A percentile compares a stretch with the other conserved stretches of the same genome.
These are phyloP conservation scores for Orbilia oligospora DNA, from an alignment of 2,329 filamentous ascomycete genomes.

Conservation along the genomic window DNA sequence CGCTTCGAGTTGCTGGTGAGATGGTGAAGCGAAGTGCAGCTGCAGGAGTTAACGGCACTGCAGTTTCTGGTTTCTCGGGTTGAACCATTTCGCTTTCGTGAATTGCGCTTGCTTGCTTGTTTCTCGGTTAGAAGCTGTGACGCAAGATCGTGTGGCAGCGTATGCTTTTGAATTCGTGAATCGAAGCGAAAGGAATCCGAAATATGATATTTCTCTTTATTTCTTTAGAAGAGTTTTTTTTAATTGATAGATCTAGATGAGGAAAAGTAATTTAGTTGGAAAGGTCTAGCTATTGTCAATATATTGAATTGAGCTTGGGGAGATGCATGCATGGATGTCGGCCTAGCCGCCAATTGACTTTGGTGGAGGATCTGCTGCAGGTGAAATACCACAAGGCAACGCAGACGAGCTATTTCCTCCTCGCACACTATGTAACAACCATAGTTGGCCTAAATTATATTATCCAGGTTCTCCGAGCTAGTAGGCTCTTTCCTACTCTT, in stretches of 20 bases:
- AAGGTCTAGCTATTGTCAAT: neutral
- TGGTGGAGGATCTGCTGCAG: constrained; percentile 25
- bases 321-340: neutral
- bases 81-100: constrained; percentile 60
- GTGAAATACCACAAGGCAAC: constrained; percentile 35
- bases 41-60: constrained; percentile 6
- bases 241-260: neutral
- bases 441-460: too few relatives aligned
- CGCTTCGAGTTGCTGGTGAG: constrained; percentile 63
- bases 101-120: constrained; percentile 14
- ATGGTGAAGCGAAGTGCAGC: constrained; percentile 42
- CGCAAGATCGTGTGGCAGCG: constrained; percentile 56
- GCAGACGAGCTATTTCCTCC: constrained; percentile 4
- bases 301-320: too few relatives aligned
- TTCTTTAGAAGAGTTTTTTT: neutral
- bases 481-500: too few relatives aligned
- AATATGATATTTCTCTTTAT: neutral
- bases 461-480: too few relatives aligned
- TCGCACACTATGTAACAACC: too few relatives aligned
- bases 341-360: neutral
- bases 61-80: constrained; percentile 1
- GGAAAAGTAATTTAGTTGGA: neutral
- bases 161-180: neutral
- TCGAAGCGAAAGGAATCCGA: neutral
- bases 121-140: constrained; percentile 44